Conservation (phyloP, 176 grass and related monocot species). For the Oryza brachyantha region DNA sequence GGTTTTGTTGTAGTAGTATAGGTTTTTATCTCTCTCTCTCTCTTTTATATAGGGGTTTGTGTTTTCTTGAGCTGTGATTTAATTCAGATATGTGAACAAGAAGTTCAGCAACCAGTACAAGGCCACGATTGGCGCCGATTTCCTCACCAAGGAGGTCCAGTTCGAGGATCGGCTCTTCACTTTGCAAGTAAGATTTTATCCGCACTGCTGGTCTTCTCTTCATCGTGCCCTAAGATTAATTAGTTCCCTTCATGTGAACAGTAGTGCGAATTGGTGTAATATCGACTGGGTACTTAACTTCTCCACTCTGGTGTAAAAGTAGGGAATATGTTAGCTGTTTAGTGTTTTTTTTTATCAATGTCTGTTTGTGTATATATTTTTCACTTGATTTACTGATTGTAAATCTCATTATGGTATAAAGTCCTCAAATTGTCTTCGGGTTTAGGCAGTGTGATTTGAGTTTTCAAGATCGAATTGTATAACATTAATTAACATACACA, state of each 20-base stretch:
- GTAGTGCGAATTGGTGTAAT: neutral
- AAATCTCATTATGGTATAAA: neutral
- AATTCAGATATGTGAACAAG: constrained; percentile 90
- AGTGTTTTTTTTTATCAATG: neutral
- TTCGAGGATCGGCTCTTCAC: constrained; percentile 90
- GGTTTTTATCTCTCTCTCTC: neutral
- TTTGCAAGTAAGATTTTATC: constrained; percentile 56
- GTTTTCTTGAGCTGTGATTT: constrained; percentile 45
- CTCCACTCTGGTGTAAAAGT: neutral
- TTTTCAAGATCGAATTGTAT: neutral
- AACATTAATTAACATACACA: neutral
- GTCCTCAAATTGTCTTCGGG: neutral
- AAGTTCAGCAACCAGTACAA: constrained; percentile 99
- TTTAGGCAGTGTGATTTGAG: neutral
- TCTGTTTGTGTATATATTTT: neutral
- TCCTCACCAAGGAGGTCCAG: constrained; percentile 96
- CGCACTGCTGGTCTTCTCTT: neutral
- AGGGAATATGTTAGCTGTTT: neutral
- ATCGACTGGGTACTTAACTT: neutral
- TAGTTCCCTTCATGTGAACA: neutral
- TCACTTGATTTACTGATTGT: neutral
- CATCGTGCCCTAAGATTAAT: neutral
- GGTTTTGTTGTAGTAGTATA: neutral
- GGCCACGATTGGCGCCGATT: constrained; percentile 96
- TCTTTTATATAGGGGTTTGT: neutral